Percentiles rank a stretch among this genome's conserved stretches.
Conservation (phyloP, 2,329 filamentous ascomycete genomes). For the Rugonectria rugulosa region DNA sequence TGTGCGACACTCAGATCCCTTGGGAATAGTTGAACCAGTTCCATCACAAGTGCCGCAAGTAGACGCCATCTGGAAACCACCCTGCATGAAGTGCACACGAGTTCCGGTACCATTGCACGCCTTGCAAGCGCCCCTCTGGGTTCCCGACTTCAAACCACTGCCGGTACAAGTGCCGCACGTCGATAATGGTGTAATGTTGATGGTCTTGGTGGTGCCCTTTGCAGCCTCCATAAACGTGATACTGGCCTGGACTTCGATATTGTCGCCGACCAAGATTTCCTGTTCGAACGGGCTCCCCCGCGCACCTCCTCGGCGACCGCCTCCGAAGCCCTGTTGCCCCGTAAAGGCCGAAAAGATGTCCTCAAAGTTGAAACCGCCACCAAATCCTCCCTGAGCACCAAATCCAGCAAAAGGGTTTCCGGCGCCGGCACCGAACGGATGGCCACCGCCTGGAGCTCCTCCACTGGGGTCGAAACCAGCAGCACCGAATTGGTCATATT, state of each 20-base stretch:
- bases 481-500: constrained; percentile 89
- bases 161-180: constrained; percentile 85
- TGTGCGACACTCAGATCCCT: constrained; percentile 79
- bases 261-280: constrained; percentile 89
- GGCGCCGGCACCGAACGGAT: constrained; percentile 69
- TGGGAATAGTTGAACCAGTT: constrained; percentile 77
- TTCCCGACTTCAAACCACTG: constrained; percentile 83
- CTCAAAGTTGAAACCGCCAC: constrained; percentile 91
- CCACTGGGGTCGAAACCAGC: constrained; percentile 85
- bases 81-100: constrained; percentile 86
- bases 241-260: constrained; percentile 92
- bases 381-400: constrained; percentile 70
- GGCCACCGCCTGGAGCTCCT: constrained; percentile 62
- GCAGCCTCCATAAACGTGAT: constrained; percentile 97
- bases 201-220: constrained; percentile 88
- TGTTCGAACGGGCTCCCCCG: constrained; percentile 72
- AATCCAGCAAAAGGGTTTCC: constrained; percentile 71
- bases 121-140: constrained; percentile 76
- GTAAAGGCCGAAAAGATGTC: constrained; percentile 92
- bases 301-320: constrained; percentile 58
- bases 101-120: constrained; percentile 87
- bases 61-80: constrained; percentile 94
- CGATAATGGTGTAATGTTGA: constrained; percentile 82
- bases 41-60: constrained; percentile 86
- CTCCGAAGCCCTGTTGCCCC: constrained; percentile 64